Base-by-base conservation (phyloP, 2,329 filamentous ascomycete species). In the Ophiocordyceps unilateralis region DNA sequence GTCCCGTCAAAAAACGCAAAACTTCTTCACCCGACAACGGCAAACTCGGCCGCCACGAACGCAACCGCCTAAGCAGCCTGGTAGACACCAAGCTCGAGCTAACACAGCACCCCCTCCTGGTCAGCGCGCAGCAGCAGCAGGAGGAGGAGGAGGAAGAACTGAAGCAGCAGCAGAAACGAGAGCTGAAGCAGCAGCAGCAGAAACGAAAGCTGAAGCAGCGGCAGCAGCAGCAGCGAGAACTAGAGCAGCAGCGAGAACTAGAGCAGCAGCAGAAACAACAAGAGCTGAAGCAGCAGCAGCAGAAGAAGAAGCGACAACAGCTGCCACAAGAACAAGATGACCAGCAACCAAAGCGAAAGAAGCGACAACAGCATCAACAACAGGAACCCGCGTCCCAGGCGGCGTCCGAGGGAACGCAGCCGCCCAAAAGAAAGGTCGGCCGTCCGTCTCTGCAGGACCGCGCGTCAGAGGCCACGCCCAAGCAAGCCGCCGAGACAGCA, bases 21-120 rank as follows among this genome's bases (percentile, higher is more conserved):
- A 17, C 68, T n/a, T n/a, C n/a, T n/a, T n/a, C n/a, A n/a, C n/a
- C 64, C 42, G 72, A 73, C 46, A 72, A 77, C 48, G 66, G 69
- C 55, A 78, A 79, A 55, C 70, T 73, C 49, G 74, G 72, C 47
- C 70, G 84, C 45, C 76, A 81, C 47, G 84, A 95, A 54, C 83
- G 85, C 43, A 72, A 80, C 53, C 81, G 83, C 52, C 82, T 96
- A 51, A 88, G 95, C 58, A 78, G 81, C 44, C 74, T 95, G 38
- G 81, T 96, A 50, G 85, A 95, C 56, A 72, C 80, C 51, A 81
- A 81, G 56, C 72, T 95, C 53, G 76, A 86, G 49, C 70, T 93
- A 45, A 78, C 85, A 45, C 65, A 78, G 48, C 74, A 78, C 19
- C 65, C 78, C 41, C 70, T 75, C 43, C 72, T 73, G 39, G 14